These are phyloP conservation scores for Erysimum pusillum DNA, from an alignment of 441 rosid species.

Conservation along the genomic window DNA sequence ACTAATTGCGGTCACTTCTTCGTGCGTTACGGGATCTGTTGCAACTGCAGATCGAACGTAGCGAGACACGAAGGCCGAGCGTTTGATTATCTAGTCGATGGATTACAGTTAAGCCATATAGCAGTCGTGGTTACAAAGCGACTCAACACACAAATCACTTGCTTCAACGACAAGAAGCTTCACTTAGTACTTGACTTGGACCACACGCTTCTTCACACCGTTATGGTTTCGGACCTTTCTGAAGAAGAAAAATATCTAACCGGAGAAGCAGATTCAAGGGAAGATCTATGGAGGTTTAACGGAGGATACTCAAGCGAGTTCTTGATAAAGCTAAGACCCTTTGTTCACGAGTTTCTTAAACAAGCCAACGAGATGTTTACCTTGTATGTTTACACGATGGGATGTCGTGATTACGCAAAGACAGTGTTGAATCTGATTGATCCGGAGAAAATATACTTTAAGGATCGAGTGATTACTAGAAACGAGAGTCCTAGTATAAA, in stretches of 20 bases:
- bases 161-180: slow-evolving; percentile 27
- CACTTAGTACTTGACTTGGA: slow-evolving; percentile 40
- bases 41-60: slow-evolving; percentile 9
- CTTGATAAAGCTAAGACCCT: slow-evolving; percentile 32
- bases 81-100: slow-evolving; percentile 14
- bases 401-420: neutral
- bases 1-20: neutral
- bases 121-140: neutral
- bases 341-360: slow-evolving; percentile 25
- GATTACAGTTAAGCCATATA: slow-evolving; percentile 15
- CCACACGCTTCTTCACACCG: slow-evolving; percentile 34
- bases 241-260: slow-evolving; percentile 25
- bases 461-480: slow-evolving; percentile 24
- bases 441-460: slow-evolving; percentile 24
- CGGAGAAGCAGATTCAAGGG: slow-evolving; percentile 15
- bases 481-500: slow-evolving; percentile 3
- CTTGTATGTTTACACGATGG: slow-evolving; percentile 39
- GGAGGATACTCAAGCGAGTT: slow-evolving; percentile 9
- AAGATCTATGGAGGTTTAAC: slow-evolving; percentile 24
- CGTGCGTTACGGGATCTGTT: slow-evolving; percentile 27
- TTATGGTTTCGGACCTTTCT: neutral
- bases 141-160: neutral
- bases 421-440: neutral
- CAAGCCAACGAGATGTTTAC: slow-evolving; percentile 27
- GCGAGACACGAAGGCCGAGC: neutral